Evolutionary conservation across 768 basidiomycete species (phyloP).

Genomic region (Rhizopogon rudus): DNA sequence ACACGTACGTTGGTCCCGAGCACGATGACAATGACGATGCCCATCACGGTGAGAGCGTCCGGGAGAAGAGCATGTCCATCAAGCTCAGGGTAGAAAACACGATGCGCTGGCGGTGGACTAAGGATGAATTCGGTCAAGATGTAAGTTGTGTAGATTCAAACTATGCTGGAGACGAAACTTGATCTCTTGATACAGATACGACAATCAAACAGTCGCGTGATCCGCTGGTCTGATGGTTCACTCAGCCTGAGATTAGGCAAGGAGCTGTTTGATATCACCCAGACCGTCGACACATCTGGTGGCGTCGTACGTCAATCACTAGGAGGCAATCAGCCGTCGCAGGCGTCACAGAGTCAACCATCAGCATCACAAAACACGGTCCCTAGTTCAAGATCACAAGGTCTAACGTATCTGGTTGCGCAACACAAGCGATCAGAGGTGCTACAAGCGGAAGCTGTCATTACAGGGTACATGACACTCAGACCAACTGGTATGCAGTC

Average conservation of each 20-base stretch:
- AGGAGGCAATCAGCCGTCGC: constrained; percentile 36
- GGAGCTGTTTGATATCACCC: constrained; percentile 88
- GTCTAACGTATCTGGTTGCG: constrained; percentile 84
- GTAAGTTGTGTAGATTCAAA: constrained; percentile 44
- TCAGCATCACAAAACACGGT: constrained; percentile 33
- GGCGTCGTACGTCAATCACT: constrained; percentile 55
- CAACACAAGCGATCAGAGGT: constrained; percentile 85
- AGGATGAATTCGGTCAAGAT: constrained; percentile 67
- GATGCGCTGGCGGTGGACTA: constrained; percentile 91
- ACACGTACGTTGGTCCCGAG: constrained; percentile 80
- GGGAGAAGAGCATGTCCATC: constrained; percentile 78
- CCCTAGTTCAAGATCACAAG: constrained; percentile 49
- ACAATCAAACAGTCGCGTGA: constrained; percentile 86
- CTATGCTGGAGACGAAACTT: constrained; percentile 1
- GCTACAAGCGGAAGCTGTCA: constrained; percentile 78
- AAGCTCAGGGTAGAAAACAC: constrained; percentile 93
- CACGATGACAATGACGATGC: constrained; percentile 59
- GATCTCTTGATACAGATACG: constrained; percentile 44
- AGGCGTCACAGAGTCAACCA: constrained; percentile 35
- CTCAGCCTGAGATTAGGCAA: constrained; percentile 88
- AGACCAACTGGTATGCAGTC: constrained; percentile 89
- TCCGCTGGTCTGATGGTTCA: constrained; percentile 95
- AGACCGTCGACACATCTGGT: constrained; percentile 74
- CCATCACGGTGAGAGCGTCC: constrained; percentile 51
- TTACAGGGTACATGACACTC: constrained; percentile 80